Evolutionary conservation across 1,284 basidiomycete species (phyloP), one percentile per base, ranked within the genome.

Genomic region (Coniferiporia sulphurascens): DNA sequence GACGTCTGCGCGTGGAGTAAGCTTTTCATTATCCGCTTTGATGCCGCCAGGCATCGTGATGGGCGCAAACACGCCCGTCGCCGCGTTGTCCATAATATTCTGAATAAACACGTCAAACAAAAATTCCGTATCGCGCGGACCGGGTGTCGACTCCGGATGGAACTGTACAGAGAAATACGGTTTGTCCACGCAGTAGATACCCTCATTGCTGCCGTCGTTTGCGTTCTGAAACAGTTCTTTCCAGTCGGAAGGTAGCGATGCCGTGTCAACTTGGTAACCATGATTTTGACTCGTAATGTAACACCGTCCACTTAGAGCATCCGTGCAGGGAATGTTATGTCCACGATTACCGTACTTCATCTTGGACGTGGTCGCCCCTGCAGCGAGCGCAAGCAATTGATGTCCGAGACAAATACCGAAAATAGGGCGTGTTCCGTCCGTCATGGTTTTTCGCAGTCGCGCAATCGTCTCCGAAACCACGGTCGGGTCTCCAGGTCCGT

Each of bases 271-370:
- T 71, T 98, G 91, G 78, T 88, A 99, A 68, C 97, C 97, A 75
- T 99, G 97, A 74, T 99, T 99, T 76, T 99, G 97, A 70, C 91
- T 95, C 41, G 97, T 99, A 76, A 99, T 98, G 75, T 98, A 99
- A 77, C 97, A 99, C 61, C 97, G 83, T 38, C 96, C 97, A 56
- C 91, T 94, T 60, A 97, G 83, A 48, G 90, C 83, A 73, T 96
- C 93, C 41, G 93, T 98, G 75, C 96, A 99, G 3, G 97, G 97
- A 69, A 99, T 93, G 76, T 99, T 99, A 73, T 98, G 95, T 12
- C 97, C 97, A 65, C 97, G 92, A 73, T 99, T 99, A 59, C 97
- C 97, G 73, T 98, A 99, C 79, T 98, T 98, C 93, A 99, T 98
- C 77, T 99, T 99, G 53, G 89, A 91, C 7, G 97, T 99, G 63